Base-by-base conservation (phyloP, 108 stramenopile species). In the Cyclotella baltica region DNA sequence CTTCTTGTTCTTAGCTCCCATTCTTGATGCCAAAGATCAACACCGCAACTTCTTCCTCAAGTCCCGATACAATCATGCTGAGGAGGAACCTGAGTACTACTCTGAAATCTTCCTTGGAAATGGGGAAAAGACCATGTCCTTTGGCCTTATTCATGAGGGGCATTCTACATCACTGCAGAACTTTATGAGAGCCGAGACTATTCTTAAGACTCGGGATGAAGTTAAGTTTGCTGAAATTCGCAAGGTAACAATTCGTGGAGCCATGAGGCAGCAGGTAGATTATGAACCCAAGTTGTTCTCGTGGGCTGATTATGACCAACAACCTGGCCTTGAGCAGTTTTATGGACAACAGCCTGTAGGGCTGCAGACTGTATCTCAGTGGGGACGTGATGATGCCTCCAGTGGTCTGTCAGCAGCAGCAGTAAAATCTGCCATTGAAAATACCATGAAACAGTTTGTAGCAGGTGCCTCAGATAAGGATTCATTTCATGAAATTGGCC, bases 241-340 rank as follows among this genome's bases (percentile, higher is more conserved):
- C 38, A 81, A 81, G 67, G 53, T 70, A 9, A 81, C 80, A 18
- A 75, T 81, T 20, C 67, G 80, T 22, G 80, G 80, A 27, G 80
- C 73, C 22, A 70, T 70, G 73, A 81, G 73, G 33, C 62, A 81
- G 34, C 81, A 83, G 33, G 58, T 28, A 22, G 43, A 73, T 6
- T 83, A 78, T 30, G 52, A 83, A 10, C 81, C 81, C 0, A 66
- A 67, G 58, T 35, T 57, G 15, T 78, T 78, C 62, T 73, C 72
- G 31, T 78, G 77, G 81, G 53, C 52, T 16, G 89, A 86, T 30
- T 93, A 93, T 58, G 88, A 93, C 35, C 86, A 81, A 40, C 68
- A 61, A 8, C 78, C 85, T 11, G 80, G 85, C 22, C 47, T 87
- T 56, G 75, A 85, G 52, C 93, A 94, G 65, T 90, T 83, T 65